Base-by-base conservation (phyloP, 371 early-diverging fungal genomes). In the Mortierella sp. region DNA sequence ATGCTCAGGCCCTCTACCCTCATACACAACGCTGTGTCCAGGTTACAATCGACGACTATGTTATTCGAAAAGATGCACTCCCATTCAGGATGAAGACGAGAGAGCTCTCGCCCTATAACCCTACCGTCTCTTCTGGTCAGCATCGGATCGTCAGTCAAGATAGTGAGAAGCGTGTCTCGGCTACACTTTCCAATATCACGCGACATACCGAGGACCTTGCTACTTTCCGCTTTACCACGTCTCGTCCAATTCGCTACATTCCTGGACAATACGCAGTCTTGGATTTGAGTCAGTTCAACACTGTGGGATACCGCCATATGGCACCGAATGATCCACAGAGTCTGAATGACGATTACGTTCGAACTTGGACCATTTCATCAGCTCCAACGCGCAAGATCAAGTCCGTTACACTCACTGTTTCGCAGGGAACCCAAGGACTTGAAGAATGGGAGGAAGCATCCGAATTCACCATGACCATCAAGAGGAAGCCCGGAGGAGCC, bases 61-160 rank as follows among this genome's bases (percentile, higher is more conserved):
- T 73, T 29, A 34, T 73, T 6, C 29, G 62, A n/a, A 52, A 24
- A 1, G 39, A 34, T 2, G 57, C 59, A 1, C 27, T 73, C 22
- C 73, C 73, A 0, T 73, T 73, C 41, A 47, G 48, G 17, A 54
- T 73, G 50, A 29, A 31, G 0, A 67, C 73, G 12, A 67, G 47
- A 24, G 67, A 73, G 47, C 62, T 73, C 3, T 73, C 73, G n/a
- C 73, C 73, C 7, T 73, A 73, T n/a, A 73, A 73, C 44, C 73
- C 73, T 1, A 34, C 16, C 0, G 31, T 54, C 10, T 52, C 67
- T 5, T 52, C 54, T 0, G 27, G 37, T 25, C 57, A 56, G 25
- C 34, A 54, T 14, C 22, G 54, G 9, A 28, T n/a, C 21, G 47
- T 50, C 47, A 47, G 24, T 9, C 43, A 51, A 16, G n/a, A 3